These are phyloP conservation scores for Orbilia oligospora DNA, from an alignment of 2,329 filamentous ascomycete species.

Conservation along the genomic window DNA sequence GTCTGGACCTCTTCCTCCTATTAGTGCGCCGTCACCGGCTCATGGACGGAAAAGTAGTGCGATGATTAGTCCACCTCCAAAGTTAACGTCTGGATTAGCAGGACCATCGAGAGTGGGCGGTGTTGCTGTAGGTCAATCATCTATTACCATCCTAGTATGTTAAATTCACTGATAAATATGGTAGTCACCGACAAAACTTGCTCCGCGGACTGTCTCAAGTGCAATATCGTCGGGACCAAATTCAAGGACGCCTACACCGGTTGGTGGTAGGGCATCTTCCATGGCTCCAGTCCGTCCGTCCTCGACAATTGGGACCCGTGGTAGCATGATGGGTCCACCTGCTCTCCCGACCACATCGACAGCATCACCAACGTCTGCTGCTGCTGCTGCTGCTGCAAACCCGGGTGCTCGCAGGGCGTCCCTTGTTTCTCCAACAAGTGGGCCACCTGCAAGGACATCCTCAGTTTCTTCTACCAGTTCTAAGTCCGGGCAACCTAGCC, in stretches of 20 bases:
- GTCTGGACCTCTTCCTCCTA: slow-evolving; percentile 27
- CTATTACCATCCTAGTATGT: not conserved
- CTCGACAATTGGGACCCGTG: slow-evolving; percentile 32
- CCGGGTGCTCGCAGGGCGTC: slow-evolving; percentile 35
- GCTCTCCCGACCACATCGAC: slow-evolving; percentile 40
- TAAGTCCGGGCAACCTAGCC: slow-evolving; percentile 26
- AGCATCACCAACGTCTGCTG: not conserved
- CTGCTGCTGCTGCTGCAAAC: not conserved
- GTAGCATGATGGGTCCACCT: slow-evolving; percentile 53
- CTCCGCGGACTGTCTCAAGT: slow-evolving; percentile 53
- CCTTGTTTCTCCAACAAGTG: slow-evolving; percentile 49
- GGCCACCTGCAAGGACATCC: slow-evolving; percentile 37
- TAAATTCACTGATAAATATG: slow-evolving; percentile 14
- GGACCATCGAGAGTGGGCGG: slow-evolving; percentile 32
- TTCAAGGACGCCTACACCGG: slow-evolving; percentile 52
- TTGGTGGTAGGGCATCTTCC: slow-evolving; percentile 50
- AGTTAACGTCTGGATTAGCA: slow-evolving; percentile 40
- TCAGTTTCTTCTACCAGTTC: slow-evolving; percentile 47
- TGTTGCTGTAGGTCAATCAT: slow-evolving; percentile 35
- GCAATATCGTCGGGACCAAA: slow-evolving; percentile 48
- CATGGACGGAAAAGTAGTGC: slow-evolving; percentile 51
- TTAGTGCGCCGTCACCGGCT: slow-evolving; percentile 49
- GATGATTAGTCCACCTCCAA: slow-evolving; percentile 50
- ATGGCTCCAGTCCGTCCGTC: slow-evolving; percentile 34
- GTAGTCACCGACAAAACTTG: slow-evolving; percentile 56